Conservation (phyloP, 208 protist species). For the Leishmania amazonensis region DNA sequence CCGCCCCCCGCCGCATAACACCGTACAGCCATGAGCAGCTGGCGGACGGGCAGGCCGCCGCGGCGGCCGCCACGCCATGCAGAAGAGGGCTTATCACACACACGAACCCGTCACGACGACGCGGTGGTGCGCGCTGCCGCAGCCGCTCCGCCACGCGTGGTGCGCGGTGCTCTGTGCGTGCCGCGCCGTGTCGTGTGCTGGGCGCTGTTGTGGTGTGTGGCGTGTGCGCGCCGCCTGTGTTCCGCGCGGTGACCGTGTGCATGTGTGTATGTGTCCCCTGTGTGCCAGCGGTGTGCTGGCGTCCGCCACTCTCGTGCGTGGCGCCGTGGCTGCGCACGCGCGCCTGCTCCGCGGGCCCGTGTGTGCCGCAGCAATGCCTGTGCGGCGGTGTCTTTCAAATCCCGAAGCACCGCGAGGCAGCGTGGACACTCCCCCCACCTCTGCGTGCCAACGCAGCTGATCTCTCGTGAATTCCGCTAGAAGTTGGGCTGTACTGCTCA, state of each 20-base stretch:
- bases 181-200: conserved; percentile 3
- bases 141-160: conserved; percentile 25
- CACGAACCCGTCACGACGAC: conserved; percentile 22
- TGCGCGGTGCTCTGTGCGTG: conserved; percentile 17
- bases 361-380: conserved; percentile 35
- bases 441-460: conserved; percentile 28
- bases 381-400: conserved; percentile 17
- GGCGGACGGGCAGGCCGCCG: conserved; percentile 26
- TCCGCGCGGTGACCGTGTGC: conserved; percentile 1
- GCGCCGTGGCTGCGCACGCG: conserved; percentile 25
- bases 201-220: conserved; percentile 7
- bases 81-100: conserved; percentile 28
- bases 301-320: conserved; percentile 7
- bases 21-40: conserved; percentile 33
- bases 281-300: conserved; percentile 8
- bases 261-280: conserved; percentile 3
- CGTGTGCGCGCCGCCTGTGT: conserved; percentile 10
- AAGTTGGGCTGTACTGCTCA: neutral
- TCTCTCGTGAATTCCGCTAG: conserved; percentile 13
- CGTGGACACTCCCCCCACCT: conserved; percentile 4
- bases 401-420: conserved; percentile 31
- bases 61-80: conserved; percentile 32
- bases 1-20: conserved; percentile 10
- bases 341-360: conserved; percentile 12
- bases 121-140: conserved; percentile 31